phyloP scores from a whole-genome alignment of 352 stramenopile species.

The Phytophthora melonis region DNA sequence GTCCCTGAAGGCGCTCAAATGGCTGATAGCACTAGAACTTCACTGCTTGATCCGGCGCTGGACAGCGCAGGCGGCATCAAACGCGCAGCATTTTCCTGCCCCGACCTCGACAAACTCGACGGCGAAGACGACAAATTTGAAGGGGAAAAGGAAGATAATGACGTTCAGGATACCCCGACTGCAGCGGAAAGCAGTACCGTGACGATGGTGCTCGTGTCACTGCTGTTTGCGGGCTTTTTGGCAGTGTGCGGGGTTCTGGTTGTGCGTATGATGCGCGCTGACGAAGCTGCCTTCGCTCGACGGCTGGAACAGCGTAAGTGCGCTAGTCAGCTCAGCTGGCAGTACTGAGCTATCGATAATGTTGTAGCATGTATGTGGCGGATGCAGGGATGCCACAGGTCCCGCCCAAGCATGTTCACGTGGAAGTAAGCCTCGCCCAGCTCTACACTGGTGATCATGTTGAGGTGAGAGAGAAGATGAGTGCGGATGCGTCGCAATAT shows the following conservation, averaged over 20 bases:
- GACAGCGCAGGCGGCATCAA: neutral
- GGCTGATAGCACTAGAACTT: slow-evolving; percentile 1
- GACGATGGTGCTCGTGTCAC: slow-evolving; percentile 7
- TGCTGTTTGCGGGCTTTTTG: slow-evolving; percentile 7
- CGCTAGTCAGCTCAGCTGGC: neutral
- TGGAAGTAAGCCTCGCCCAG: slow-evolving; percentile 48
- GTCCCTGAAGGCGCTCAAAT: neutral
- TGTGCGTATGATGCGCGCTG: slow-evolving; percentile 9
- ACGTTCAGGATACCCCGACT: neutral
- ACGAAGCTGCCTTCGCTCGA: slow-evolving; percentile 17
- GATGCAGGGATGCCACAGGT: slow-evolving; percentile 37
- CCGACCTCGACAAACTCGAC: slow-evolving; percentile 1
- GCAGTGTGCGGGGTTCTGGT: slow-evolving; percentile 13
- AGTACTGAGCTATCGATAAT: neutral
- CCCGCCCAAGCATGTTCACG: slow-evolving; percentile 40
- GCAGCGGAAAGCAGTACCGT: neutral
- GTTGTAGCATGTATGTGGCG: neutral
- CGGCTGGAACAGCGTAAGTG: slow-evolving; percentile 9
- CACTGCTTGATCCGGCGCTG: neutral
- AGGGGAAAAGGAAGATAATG: neutral
- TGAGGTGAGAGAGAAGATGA: neutral
- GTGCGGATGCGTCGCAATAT: neutral
- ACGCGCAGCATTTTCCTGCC: slow-evolving; percentile 13
- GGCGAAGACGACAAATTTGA: neutral
- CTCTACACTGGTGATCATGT: slow-evolving; percentile 43